Evolutionary conservation across 1,284 basidiomycete species (phyloP), one percentile per base, ranked within the genome.

Genomic region (Austroboletus niveus): DNA sequence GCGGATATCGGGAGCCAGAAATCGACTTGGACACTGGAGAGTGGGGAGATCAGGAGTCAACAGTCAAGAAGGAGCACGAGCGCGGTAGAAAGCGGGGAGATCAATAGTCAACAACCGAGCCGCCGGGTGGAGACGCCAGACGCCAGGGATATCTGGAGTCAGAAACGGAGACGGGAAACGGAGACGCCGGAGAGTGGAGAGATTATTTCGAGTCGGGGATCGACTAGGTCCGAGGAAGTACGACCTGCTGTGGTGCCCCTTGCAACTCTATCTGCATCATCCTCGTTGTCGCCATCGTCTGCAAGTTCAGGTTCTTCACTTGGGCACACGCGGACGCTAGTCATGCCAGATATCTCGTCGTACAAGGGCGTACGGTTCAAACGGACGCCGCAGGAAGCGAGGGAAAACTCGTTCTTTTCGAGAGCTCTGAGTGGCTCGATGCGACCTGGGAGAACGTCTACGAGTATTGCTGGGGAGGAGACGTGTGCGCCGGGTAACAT

Each of bases 401-500:
- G 55, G 15, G 57, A 58, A 6, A 68, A 66, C 14, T 5, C 60
- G 11, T 64, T 64, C 53, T 64, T 66, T 38, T 64, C 65, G 20
- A 54, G 65, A 22, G 62, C 51, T 5, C 39, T 66, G 46, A 41
- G 11, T 27, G 32, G 56, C 11, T 10, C 15, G 6, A 5, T n/a
- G 6, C 49, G 42, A 2, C 1, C 50, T 42, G 36, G 14, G 6
- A 58, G 51, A 3, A 42, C 17, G 2, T 20, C 29, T 3, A 36
- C 17, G 20, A 42, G 22, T 14, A n/a, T 11, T 4, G 47, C 5
- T 12, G 36, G 27, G 32, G 15, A 14, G 10, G 32, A 10, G 17
- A 46, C 42, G 12, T 20, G 12, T 9, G 15, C 12, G 12, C 41
- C 36, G 15, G 39, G 15, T 8, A 12, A 7, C 7, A 11, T 14